phyloP scores from a whole-genome alignment of 257 asterid species.

The Paulownia fortunei region DNA sequence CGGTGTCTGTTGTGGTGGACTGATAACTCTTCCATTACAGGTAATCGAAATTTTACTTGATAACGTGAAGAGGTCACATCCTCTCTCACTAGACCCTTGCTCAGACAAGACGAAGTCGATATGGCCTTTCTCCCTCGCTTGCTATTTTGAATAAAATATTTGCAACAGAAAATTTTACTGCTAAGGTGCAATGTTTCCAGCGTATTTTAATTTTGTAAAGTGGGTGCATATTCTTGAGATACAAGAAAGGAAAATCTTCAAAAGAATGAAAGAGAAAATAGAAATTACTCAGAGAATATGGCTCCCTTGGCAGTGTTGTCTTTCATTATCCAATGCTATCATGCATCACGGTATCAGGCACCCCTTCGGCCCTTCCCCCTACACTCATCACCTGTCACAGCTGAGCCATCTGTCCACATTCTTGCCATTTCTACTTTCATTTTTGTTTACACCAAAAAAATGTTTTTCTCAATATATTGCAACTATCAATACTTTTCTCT shows the following conservation, averaged over 20 bases:
- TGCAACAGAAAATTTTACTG: background rate
- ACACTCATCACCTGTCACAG: background rate
- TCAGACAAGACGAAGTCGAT: background rate
- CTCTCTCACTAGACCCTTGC: background rate
- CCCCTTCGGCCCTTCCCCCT: background rate
- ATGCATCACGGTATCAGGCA: background rate
- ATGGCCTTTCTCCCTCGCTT: conserved; percentile 3
- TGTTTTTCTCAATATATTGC: background rate
- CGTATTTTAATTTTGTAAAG: background rate
- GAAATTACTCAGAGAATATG: background rate
- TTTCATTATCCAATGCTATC: background rate
- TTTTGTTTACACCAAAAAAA: background rate
- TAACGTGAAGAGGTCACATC: background rate
- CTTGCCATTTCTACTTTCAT: background rate
- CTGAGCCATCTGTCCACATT: background rate
- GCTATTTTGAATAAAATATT: background rate
- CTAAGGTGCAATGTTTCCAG: background rate
- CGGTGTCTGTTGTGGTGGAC: conserved; percentile 94
- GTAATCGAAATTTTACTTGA: conserved; percentile 38
- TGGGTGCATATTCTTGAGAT: background rate
- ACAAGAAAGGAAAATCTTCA: background rate
- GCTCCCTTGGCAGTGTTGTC: conserved; percentile 1
- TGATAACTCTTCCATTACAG: conserved; percentile 84
- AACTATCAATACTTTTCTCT: background rate
- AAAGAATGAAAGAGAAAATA: background rate